Evolutionary conservation across 148 eudicot genomes (phyloP), one percentile per base, ranked within the genome.

Genomic region (Fagopyrum tataricum): DNA sequence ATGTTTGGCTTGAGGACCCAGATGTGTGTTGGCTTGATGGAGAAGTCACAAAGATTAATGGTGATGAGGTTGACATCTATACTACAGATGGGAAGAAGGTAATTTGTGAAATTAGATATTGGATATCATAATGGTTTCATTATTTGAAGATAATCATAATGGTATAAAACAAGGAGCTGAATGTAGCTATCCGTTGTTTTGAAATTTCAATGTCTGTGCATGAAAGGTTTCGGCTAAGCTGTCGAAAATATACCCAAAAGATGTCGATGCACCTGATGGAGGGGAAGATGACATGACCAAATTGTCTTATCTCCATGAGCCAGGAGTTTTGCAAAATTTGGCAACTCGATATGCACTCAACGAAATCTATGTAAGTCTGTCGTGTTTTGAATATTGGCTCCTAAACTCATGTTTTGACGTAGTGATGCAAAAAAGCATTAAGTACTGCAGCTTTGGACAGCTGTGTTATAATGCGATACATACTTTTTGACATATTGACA

Each of bases 241-340:
- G 73, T 83, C 89, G 17, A 89, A 78, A 55, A 82, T 91, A 74
- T 89, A 87, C 74, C 94, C 97, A 11, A 91, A 85, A 82, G 98
- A 93, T 74, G 76, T 81, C 79, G 98, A 93, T 75, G 97, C 98
- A 73, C 98, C 97, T 51, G 86, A 82, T 80, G 89, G 91, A 56
- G 98, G 98, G 71, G 97, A 86, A 72, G 98, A 93, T 87, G 98
- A 93, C 87, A 93, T 93, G 98, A 93, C 97, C 48, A 93, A 89
- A 76, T 83, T 93, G 72, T 89, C 97, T 58, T 93, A 93, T 81
- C 78, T 93, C 83, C 95, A 93, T 62, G 98, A 93, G 78, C 98
- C 98, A 18, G 98, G 92, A 81, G 97, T 93, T 79, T 76, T 93
- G 75, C 95, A 87, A 80, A 93, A 93, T 83, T 79, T 93, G 81